A percentile compares a stretch with the other conserved stretches of the same genome.
phyloP scores from a whole-genome alignment of 2,329 filamentous ascomycete species.

The Coccinonectria pachysandricola region DNA sequence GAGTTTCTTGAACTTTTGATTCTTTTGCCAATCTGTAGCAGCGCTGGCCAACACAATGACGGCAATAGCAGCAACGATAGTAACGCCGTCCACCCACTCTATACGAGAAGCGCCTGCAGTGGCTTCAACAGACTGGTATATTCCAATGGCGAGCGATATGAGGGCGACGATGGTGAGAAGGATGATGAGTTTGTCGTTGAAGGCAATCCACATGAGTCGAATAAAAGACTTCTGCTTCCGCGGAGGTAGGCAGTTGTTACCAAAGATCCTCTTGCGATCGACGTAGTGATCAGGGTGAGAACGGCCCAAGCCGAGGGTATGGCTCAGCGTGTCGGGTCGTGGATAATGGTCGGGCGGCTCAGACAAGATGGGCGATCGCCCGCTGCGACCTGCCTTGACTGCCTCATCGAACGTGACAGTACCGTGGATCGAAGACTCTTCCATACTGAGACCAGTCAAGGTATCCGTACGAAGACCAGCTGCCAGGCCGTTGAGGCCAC shows the following conservation, averaged over 20 bases:
- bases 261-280: constrained; percentile 62
- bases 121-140: constrained; percentile 58
- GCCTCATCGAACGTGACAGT: constrained; percentile 39
- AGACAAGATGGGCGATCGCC: constrained; percentile 18
- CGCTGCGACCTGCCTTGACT: constrained; percentile 25
- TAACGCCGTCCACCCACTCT: constrained; percentile 75
- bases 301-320: constrained; percentile 22
- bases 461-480: constrained; percentile 39
- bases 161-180: constrained; percentile 59
- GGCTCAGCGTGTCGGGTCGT: constrained; percentile 10
- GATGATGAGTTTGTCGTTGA: constrained; percentile 73
- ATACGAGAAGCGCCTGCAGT: constrained; percentile 42
- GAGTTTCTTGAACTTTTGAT: constrained; percentile 68
- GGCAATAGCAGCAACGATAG: constrained; percentile 65
- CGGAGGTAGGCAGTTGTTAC: constrained; percentile 46
- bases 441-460: constrained; percentile 36
- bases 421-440: constrained; percentile 37
- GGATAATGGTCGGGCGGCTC: constrained; percentile 11
- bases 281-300: constrained; percentile 17
- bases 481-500: constrained; percentile 43
- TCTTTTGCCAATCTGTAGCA: constrained; percentile 75
- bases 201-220: constrained; percentile 62
- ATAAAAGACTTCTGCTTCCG: constrained; percentile 61
- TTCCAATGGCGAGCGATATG: constrained; percentile 64
- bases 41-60: constrained; percentile 69